Evolutionary conservation across 2,329 filamentous ascomycete species (phyloP), one percentile per base, ranked within the genome.

Genomic region (Penicillium sp.): DNA sequence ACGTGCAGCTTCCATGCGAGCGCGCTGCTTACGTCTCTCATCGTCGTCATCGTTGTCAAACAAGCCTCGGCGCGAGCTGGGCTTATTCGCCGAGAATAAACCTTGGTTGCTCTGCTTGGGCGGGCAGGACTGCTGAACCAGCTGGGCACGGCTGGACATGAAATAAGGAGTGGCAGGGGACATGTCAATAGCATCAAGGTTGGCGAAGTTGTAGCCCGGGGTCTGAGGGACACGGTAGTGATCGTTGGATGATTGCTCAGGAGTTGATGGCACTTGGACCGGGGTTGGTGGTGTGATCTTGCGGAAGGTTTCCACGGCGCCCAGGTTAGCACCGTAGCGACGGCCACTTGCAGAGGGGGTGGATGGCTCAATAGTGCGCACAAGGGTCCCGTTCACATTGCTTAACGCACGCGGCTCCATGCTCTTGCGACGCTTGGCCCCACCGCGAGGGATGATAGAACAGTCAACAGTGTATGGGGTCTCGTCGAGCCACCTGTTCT

Each of bases 401-500:
- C 83, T 80, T 20, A 91, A 72, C 1, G 84, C 81, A 60, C 81
- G 84, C 11, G 89, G 88, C 68, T 91, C 88, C 87, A 92, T 92
- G 61, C 85, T 89, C 78, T 90, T 91, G 47, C 89, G 82, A 45
- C 88, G 83, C 48, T 87, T 85, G 44, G 81, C 81, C 8, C 87
- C 86, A 16, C 87, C 87, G 2, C 88, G 85, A 16, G 88, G 86
- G 30, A 88, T 73, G 39, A 84, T 74, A 2, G 80, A 78, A 27
- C 84, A 84, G 69, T 91, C 86, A 40, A 92, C 82, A 41, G 80
- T 77, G 68, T 90, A 92, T 0, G 82, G 76, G 0, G 76, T 73
- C 67, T 94, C 89, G 27, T 90, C 86, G 2, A 92, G 76, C 89
- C 89, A 92, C 67, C 83, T 76, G 56, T 88, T 88, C 64, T 89